A percentile compares a stretch with the other conserved stretches of the same genome.
phyloP scores from a whole-genome alignment of 768 basidiomycete genomes.

The Fomitopsis pulvina region DNA sequence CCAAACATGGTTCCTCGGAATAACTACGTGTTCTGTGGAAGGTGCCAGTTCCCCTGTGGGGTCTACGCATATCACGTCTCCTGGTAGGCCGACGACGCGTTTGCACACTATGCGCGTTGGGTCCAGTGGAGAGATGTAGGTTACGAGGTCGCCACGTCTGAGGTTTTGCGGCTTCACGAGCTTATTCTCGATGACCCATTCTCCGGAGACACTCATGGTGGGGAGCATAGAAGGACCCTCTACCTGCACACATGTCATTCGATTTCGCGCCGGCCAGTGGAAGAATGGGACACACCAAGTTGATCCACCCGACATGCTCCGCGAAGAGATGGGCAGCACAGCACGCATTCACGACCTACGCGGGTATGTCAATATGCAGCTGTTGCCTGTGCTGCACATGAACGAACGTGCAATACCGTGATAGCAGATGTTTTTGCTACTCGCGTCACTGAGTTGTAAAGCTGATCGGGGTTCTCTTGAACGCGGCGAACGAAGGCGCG shows the following conservation, averaged over 20 bases:
- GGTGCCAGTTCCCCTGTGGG: constrained; percentile 64
- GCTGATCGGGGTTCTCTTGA: not conserved
- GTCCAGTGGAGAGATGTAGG: constrained; percentile 62
- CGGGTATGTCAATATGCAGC: not conserved
- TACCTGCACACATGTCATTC: constrained; percentile 36
- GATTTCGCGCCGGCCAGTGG: not conserved
- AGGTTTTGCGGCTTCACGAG: constrained; percentile 46
- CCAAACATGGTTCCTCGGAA: constrained; percentile 90
- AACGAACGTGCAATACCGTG: not conserved
- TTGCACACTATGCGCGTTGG: constrained; percentile 75
- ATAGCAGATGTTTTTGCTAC: not conserved
- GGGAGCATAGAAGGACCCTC: constrained; percentile 78
- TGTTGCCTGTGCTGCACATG: not conserved
- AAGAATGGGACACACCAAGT: constrained; percentile 34
- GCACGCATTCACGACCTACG: constrained; percentile 45
- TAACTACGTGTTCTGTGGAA: constrained; percentile 62
- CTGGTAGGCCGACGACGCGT: constrained; percentile 83
- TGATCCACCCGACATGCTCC: constrained; percentile 52
- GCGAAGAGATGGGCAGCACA: constrained; percentile 59
- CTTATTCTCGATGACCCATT: constrained; percentile 58
- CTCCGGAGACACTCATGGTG: constrained; percentile 53
- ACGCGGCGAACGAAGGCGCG: not conserved
- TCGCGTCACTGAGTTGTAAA: not conserved
- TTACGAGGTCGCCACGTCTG: constrained; percentile 71
- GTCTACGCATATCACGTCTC: constrained; percentile 85